Evolutionary conservation across 1,139 yeast species (phyloP).

Genomic region (Kodamaea sp.): DNA sequence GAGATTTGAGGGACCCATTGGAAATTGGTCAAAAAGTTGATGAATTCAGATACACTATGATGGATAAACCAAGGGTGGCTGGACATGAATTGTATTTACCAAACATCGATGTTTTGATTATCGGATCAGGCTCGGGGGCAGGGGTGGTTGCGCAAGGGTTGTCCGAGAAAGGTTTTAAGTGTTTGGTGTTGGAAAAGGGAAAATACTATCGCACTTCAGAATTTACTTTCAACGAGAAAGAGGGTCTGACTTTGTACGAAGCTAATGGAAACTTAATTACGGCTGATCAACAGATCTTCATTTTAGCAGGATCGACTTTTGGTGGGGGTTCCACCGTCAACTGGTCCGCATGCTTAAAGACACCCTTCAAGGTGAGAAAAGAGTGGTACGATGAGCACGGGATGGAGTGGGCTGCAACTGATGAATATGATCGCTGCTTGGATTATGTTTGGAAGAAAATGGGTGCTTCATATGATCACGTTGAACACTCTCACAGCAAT

Average conservation of each 20-base stretch:
- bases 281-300: constrained; percentile 35
- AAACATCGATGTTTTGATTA: constrained; percentile 46
- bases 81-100: constrained; percentile 38
- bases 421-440: constrained; percentile 46
- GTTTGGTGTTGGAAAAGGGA: constrained; percentile 58
- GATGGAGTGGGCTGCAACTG: constrained; percentile 49
- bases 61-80: constrained; percentile 31
- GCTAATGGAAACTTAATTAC: constrained; percentile 36
- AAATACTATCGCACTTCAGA: constrained; percentile 43
- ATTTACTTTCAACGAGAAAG: constrained; percentile 37
- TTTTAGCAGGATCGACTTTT: constrained; percentile 57
- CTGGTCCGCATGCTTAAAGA: constrained; percentile 60
- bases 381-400: constrained; percentile 57
- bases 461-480: constrained; percentile 47
- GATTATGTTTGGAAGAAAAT: constrained; percentile 52
- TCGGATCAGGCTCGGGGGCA: constrained; percentile 62
- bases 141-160: constrained; percentile 59
- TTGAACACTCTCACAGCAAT: constrained; percentile 53
- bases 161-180: constrained; percentile 44
- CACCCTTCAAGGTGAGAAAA: constrained; percentile 55
- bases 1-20: constrained; percentile 30
- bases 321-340: constrained; percentile 66
- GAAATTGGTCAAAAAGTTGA: constrained; percentile 30
- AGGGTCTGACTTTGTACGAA: constrained; percentile 47
- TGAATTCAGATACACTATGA: constrained; percentile 32